phyloP scores from a whole-genome alignment of 2,329 filamentous ascomycete species.

The Penicillium brasilianum region DNA sequence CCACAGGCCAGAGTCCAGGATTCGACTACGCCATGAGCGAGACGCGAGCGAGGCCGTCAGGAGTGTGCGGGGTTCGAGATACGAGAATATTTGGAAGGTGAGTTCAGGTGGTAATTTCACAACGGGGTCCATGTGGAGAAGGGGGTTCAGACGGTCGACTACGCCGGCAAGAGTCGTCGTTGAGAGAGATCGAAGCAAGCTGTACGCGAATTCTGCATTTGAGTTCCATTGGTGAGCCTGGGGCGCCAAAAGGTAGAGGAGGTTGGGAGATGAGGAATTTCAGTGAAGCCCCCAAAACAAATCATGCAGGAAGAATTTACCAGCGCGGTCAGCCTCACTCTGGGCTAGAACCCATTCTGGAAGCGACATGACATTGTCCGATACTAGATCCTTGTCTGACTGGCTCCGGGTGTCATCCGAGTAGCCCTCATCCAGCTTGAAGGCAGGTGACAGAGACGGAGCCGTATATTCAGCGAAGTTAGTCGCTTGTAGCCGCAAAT shows the following conservation, averaged over 20 bases:
- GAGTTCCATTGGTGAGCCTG: conserved; percentile 23
- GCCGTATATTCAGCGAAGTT: conserved; percentile 37
- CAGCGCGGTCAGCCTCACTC: conserved; percentile 60
- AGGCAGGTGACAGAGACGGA: conserved; percentile 46
- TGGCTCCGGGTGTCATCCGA: conserved; percentile 71
- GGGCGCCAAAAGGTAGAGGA: conserved; percentile 13
- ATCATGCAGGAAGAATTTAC: conserved; percentile 43
- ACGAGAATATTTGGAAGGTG: conserved; percentile 84
- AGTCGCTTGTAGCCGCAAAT: conserved; percentile 34
- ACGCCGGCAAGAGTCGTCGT: conserved; percentile 80
- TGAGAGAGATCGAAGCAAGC: conserved; percentile 75
- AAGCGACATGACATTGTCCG: conserved; percentile 51
- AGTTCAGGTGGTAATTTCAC: conserved; percentile 85
- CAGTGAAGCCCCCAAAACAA: background rate
- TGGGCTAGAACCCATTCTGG: conserved; percentile 61
- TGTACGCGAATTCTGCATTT: conserved; percentile 74
- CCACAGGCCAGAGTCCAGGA: conserved; percentile 86
- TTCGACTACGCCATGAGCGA: conserved; percentile 78
- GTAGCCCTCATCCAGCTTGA: conserved; percentile 82
- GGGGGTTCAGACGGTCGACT: conserved; percentile 77
- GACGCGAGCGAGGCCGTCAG: conserved; percentile 80
- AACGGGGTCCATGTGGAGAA: conserved; percentile 92
- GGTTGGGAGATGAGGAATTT: conserved; percentile 10
- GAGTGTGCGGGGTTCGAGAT: conserved; percentile 80
- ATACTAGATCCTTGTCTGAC: conserved; percentile 44